phyloP scores from a whole-genome alignment of 192 early-diverging fungal genomes.

The Coemansia sp. region DNA sequence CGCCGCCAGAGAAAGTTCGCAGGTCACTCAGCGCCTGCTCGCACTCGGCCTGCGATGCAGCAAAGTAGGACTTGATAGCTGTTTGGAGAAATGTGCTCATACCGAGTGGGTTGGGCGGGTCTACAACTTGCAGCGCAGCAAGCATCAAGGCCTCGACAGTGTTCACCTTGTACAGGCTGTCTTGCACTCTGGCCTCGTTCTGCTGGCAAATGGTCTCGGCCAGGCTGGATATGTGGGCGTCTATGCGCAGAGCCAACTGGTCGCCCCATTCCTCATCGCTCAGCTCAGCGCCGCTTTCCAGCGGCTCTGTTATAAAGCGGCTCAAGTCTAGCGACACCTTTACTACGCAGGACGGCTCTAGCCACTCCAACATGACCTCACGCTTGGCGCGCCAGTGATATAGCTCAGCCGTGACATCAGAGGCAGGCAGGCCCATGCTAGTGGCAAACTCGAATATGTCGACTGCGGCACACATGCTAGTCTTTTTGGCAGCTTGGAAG shows the following conservation, averaged over 20 bases:
- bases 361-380: conserved; percentile 46
- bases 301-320: conserved; percentile 10
- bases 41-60: conserved; percentile 11
- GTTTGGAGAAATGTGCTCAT: conserved; percentile 25
- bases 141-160: conserved; percentile 26
- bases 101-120: background rate
- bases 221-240: conserved; percentile 30
- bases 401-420: conserved; percentile 37
- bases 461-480: conserved; percentile 6
- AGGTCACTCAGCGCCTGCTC: conserved; percentile 3
- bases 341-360: conserved; percentile 43
- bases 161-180: conserved; percentile 25
- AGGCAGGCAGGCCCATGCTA: conserved; percentile 4
- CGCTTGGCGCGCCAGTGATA: conserved; percentile 49
- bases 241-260: conserved; percentile 24
- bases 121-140: background rate
- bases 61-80: conserved; percentile 38
- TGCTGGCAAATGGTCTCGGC: conserved; percentile 21
- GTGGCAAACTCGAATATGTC: conserved; percentile 41
- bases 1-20: background rate
- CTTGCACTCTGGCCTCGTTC: conserved; percentile 30
- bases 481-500: conserved; percentile 12
- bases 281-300: background rate
- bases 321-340: conserved; percentile 32
- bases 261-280: conserved; percentile 15